These are phyloP conservation scores for Gilbertella persicaria DNA, from an alignment of 371 early-diverging fungal species.

Conservation along the genomic window DNA sequence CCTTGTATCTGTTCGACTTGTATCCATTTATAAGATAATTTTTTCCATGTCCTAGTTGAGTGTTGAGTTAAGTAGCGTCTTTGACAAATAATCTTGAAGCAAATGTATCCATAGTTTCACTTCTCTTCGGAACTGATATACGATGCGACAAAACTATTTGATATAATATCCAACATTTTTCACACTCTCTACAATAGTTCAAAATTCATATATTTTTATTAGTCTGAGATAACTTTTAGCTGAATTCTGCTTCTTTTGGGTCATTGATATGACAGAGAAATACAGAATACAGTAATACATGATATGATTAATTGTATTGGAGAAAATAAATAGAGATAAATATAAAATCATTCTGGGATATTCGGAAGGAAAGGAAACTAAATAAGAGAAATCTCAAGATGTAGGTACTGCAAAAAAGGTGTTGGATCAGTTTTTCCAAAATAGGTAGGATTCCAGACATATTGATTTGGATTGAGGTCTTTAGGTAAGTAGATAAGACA, in stretches of 20 bases:
- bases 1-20: slow-evolving; percentile 4
- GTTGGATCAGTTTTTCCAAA: too few relatives aligned
- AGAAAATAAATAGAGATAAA: not conserved
- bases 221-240: slow-evolving; percentile 5
- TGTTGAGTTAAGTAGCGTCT: slow-evolving; percentile 3
- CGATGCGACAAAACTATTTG: slow-evolving; percentile 5
- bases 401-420: not conserved
- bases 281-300: slow-evolving; percentile 3
- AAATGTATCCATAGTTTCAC: slow-evolving; percentile 6
- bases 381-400: slow-evolving; percentile 1
- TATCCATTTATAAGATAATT: slow-evolving; percentile 6
- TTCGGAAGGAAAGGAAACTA: slow-evolving; percentile 1
- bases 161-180: slow-evolving; percentile 5
- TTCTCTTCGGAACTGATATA: slow-evolving; percentile 6
- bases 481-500: too few relatives aligned
- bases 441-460: too few relatives aligned
- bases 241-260: slow-evolving; percentile 6
- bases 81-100: slow-evolving; percentile 6
- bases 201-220: slow-evolving; percentile 8
- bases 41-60: slow-evolving; percentile 7
- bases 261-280: slow-evolving; percentile 1
- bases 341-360: slow-evolving; percentile 3
- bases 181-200: slow-evolving; percentile 4
- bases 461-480: too few relatives aligned
- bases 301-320: slow-evolving; percentile 1